A percentile compares a stretch with the other conserved stretches of the same genome.
These are phyloP conservation scores for Nicotiana tabacum DNA, from an alignment of 257 asterid species.

Conservation along the genomic window DNA sequence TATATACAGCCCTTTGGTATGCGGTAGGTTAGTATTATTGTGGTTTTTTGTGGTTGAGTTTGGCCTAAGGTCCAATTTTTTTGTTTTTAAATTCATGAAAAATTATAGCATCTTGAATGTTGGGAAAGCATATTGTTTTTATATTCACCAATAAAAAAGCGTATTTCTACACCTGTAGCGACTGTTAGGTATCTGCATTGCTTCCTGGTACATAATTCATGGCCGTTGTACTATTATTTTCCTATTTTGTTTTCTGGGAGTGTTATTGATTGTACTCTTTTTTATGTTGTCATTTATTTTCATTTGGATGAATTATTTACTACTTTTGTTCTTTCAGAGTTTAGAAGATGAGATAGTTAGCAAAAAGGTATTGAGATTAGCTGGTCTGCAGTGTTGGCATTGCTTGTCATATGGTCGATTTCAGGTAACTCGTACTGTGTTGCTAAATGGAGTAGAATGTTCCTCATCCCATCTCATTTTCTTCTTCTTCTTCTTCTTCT, in stretches of 20 bases:
- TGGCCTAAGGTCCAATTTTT: too few species aligned
- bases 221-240: background rate
- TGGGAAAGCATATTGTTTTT: background rate
- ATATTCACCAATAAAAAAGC: background rate
- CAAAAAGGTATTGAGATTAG: constrained; percentile 78
- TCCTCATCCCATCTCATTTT: background rate
- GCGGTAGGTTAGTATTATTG: background rate
- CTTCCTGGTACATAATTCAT: background rate
- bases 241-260: constrained; percentile 7
- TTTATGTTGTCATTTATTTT: constrained; percentile 9
- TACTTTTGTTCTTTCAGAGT: constrained; percentile 43
- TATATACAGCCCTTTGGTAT: too few species aligned
- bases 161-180: background rate
- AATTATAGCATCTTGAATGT: background rate
- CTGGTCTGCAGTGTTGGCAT: constrained; percentile 93
- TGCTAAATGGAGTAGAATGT: background rate
- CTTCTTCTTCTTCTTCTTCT: background rate
- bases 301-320: constrained; percentile 14
- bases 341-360: constrained; percentile 94
- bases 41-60: too few species aligned
- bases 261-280: background rate
- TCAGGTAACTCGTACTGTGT: constrained; percentile 50
- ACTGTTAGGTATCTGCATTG: background rate
- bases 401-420: constrained; percentile 90
- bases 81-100: background rate